Base-by-base conservation (phyloP, 169 alveolate species). In the Eimeria maxima region DNA sequence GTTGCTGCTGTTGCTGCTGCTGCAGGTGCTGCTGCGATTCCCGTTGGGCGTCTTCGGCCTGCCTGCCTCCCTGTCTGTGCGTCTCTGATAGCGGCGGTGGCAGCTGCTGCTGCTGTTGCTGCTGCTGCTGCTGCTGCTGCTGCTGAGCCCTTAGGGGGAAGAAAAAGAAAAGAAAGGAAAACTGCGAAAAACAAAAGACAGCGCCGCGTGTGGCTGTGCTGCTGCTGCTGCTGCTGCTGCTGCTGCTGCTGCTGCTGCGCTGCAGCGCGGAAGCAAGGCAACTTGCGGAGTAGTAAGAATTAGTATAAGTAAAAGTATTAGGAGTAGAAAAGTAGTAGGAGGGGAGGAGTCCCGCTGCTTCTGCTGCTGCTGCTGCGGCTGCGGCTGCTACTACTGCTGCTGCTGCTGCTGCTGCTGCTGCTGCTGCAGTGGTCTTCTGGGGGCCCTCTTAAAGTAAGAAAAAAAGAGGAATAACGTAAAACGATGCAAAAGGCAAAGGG, bases 1-100 rank as follows among this genome's bases (percentile, higher is more conserved):
- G 84, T 4, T 73, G 84, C 84, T 73, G 84, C 84, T 73, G 84
- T 55, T 73, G 84, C 55, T 29, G 55, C 84, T 73, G 84, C 84
- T 73, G 50, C 44, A 24, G 81, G 22, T 38, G 81, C 47, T 38
- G 50, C 81, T 71, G 81, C 50, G 81, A 29, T 71, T n/a, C 47
- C 81, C 50, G 57, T 71, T 7, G 44, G 44, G 20, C n/a, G n/a
- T n/a, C n/a, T n/a, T n/a, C n/a, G n/a, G n/a, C n/a, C n/a, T n/a
- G 81, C 11, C 38, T 42, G 45, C 81, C 50, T 38, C 45, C 14
- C 50, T 27, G 81, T 57, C 67, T 57, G 67, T 57, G 67, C 42
- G 81, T 29, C 81, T 38, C 47, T 71, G 47, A 8, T 11, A 45
- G 81, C 2, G 47, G 22, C 13, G 47, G 44, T 45, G 27, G 81